Conservation (phyloP, 371 early-diverging fungal genomes). For the Apophysomyces variabilis region DNA sequence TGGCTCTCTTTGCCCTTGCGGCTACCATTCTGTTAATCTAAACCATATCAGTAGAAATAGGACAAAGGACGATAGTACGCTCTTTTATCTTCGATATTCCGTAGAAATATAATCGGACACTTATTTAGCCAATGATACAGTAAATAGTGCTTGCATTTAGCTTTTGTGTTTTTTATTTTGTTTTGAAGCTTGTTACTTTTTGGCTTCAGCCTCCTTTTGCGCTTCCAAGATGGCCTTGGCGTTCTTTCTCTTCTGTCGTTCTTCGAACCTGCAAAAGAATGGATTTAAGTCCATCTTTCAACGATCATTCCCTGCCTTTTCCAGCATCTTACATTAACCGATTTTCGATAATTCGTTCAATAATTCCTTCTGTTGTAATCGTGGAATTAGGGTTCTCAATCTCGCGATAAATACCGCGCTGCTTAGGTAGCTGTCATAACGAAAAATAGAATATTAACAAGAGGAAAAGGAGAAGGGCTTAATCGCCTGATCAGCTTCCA, state of each 20-base stretch:
- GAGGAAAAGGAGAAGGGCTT: slow-evolving; percentile 58
- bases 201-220: slow-evolving; percentile 55
- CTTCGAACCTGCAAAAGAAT: slow-evolving; percentile 53
- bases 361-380: slow-evolving; percentile 84
- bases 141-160: no score
- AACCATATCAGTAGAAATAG: neutral
- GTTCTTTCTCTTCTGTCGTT: slow-evolving; percentile 77
- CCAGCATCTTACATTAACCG: slow-evolving; percentile 67
- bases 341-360: slow-evolving; percentile 87
- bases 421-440: slow-evolving; percentile 63
- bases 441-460: no score
- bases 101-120: no score
- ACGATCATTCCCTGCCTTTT: no score
- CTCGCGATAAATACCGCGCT: slow-evolving; percentile 73
- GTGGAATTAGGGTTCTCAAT: slow-evolving; percentile 75
- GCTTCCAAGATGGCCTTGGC: slow-evolving; percentile 71
- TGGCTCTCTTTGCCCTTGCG: slow-evolving; percentile 63
- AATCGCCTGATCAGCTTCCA: slow-evolving; percentile 67
- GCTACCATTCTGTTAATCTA: no score
- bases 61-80: no score
- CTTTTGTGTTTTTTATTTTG: no score
- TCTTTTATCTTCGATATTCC: no score
- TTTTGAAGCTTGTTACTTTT: neutral
- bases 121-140: no score
- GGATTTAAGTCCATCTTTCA: no score